Base-by-base conservation (phyloP, 2,329 filamentous ascomycete species). In the Berkeleyomyces rouxiae region DNA sequence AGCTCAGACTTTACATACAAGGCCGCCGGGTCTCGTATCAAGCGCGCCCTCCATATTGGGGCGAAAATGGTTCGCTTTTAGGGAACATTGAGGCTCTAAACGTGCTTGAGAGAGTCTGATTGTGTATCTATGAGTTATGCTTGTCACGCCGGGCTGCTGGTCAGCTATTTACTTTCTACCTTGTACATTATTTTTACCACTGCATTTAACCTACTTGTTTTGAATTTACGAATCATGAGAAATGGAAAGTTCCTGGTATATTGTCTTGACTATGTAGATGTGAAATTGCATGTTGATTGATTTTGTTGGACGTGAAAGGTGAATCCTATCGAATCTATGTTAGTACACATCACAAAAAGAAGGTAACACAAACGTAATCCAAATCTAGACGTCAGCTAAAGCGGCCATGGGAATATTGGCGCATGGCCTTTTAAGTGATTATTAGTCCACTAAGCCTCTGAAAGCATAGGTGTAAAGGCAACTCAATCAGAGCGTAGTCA, bases 61-160 rank as follows among this genome's bases (percentile, higher is more conserved):
- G 65, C 66, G 6, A 67, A 67, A 63, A 66, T 67, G 64, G 39
- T 64, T 31, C 61, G 59, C 16, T 58, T 66, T 5, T 66, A 63
- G 59, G 46, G 23, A 2, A 23, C 23, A 23, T 23, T 23, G 23
- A 23, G 1, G 23, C 23, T 16, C 33, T 59, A 53, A 58, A 13
- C 4, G 13, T 44, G 3, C 4, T 44, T 53, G 61, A 63, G 31
- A 49, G 16, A 5, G 42, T 59, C 6, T 31, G 23, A 42, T 37
- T 44, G 37, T 11, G 11, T 9, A 37, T 49, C 31, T 42, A 53
- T 31, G 39, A 43, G 42, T 31, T 42, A 13, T n/a, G 4, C 7
- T 49, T 55, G 55, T 33, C 9, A 31, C 33, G 33, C 53, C 5
- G 9, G 23, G 55, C 33, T 62, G 49, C 11, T 36, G 40, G n/a